Percentiles rank a stretch among this genome's conserved stretches.
Evolutionary conservation across 768 basidiomycete species (phyloP).

Genomic region (Arthromyces matolae): DNA sequence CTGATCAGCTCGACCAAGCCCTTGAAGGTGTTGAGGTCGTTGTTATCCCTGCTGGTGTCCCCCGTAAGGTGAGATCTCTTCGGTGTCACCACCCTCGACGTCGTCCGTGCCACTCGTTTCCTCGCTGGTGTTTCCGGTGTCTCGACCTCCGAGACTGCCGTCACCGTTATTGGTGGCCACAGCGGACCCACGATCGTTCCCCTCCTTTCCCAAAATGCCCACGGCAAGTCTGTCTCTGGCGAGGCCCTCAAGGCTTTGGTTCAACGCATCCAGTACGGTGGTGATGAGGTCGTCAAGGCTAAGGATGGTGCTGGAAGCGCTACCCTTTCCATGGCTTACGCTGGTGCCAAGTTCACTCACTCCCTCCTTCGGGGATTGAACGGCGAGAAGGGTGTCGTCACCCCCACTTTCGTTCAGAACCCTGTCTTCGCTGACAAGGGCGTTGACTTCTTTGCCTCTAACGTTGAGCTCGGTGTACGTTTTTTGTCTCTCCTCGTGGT

Average conservation of each 20-base stretch:
- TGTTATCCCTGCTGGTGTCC: slow-evolving; percentile 98
- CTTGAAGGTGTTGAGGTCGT: slow-evolving; percentile 89
- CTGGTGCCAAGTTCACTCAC: slow-evolving; percentile 88
- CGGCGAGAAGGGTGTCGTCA: slow-evolving; percentile 84
- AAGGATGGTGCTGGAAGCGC: slow-evolving; percentile 95
- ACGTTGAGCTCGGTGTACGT: slow-evolving; percentile 89
- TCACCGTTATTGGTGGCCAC: slow-evolving; percentile 95
- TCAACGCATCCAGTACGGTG: slow-evolving; percentile 94
- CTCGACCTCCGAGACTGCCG: slow-evolving; percentile 59
- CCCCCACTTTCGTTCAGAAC: slow-evolving; percentile 87
- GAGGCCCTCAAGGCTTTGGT: slow-evolving; percentile 77
- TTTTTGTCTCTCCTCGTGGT: slow-evolving; percentile 18
- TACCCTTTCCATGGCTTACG: slow-evolving; percentile 92
- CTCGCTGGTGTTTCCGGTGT: slow-evolving; percentile 64
- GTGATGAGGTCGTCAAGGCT: slow-evolving; percentile 98
- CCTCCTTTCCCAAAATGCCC: slow-evolving; percentile 76
- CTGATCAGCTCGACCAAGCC: slow-evolving; percentile 86
- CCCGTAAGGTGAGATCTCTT: slow-evolving; percentile 90
- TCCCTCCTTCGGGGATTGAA: slow-evolving; percentile 80
- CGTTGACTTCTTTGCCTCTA: slow-evolving; percentile 91
- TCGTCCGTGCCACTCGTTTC: slow-evolving; percentile 94
- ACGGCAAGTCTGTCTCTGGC: slow-evolving; percentile 71
- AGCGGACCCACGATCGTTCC: slow-evolving; percentile 97
- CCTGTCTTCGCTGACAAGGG: slow-evolving; percentile 81
- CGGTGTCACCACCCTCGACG: slow-evolving; percentile 97